These are phyloP conservation scores for Borealophlyctis nickersoniae DNA, from an alignment of 192 early-diverging fungal species.

Conservation along the genomic window DNA sequence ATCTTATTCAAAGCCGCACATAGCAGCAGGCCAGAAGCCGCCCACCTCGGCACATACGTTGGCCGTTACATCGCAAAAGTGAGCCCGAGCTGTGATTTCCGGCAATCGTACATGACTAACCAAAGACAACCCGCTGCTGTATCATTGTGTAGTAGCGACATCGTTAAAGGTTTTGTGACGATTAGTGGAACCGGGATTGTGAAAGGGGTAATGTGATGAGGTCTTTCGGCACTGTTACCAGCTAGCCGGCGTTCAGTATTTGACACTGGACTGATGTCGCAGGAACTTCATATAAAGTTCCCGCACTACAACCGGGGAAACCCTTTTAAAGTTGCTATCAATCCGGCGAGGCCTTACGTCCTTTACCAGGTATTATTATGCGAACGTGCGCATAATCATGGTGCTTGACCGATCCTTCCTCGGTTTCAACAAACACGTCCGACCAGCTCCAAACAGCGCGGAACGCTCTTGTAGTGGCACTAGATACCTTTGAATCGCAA, in stretches of 20 bases:
- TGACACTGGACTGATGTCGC: not conserved
- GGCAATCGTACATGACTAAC: not conserved
- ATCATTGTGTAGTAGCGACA: constrained; percentile 23
- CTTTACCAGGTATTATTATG: constrained; percentile 19
- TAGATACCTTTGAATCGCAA: constrained; percentile 8
- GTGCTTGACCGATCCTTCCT: not conserved
- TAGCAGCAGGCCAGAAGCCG: not conserved
- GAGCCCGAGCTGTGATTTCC: constrained; percentile 1
- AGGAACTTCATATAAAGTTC: constrained; percentile 39
- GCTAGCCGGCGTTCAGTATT: not conserved
- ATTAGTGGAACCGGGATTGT: constrained; percentile 29
- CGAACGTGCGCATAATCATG: not conserved
- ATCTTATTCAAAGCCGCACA: not conserved
- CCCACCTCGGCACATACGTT: constrained; percentile 13
- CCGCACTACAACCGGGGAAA: constrained; percentile 35
- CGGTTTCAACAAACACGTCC: not conserved
- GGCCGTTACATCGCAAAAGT: constrained; percentile 30
- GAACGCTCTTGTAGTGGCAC: constrained; percentile 18
- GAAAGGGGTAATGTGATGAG: constrained; percentile 33
- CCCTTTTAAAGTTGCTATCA: constrained; percentile 25
- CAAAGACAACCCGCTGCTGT: not conserved
- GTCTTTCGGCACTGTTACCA: not conserved
- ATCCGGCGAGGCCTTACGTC: constrained; percentile 10
- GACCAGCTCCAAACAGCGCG: constrained; percentile 21
- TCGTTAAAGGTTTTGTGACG: constrained; percentile 38